Conservation (phyloP, 2,329 filamentous ascomycete genomes). For the Ceratocystis cacaofunesta region DNA sequence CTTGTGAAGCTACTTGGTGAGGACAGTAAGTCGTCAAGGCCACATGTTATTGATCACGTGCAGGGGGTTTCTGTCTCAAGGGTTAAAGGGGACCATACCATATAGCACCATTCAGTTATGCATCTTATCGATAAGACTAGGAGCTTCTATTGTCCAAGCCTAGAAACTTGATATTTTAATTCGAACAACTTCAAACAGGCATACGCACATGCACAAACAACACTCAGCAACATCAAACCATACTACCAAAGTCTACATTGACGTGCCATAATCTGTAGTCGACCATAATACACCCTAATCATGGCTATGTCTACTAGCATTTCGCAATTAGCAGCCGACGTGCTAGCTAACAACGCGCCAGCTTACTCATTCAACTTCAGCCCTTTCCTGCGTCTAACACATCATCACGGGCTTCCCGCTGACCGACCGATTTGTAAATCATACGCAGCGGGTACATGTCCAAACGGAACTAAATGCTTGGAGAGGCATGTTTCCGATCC, state of each 20-base stretch:
- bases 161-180: not conserved
- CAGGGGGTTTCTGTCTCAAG: not conserved
- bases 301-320: constrained; percentile 20
- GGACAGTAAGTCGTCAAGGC: not conserved
- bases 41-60: constrained; percentile 2
- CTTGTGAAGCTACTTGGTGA: not conserved
- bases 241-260: constrained; percentile 3
- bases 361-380: constrained; percentile 67
- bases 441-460: constrained; percentile 74
- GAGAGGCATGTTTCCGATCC: constrained; percentile 55
- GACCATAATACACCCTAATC: constrained; percentile 5
- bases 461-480: constrained; percentile 66
- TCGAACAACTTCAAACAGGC: not conserved
- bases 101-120: no score
- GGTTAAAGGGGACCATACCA: not conserved
- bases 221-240: not conserved
- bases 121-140: not conserved
- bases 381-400: constrained; percentile 68
- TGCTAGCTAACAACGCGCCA: constrained; percentile 42
- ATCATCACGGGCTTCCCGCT: constrained; percentile 68
- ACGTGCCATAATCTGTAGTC: not conserved
- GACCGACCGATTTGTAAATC: constrained; percentile 73
- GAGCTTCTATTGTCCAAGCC: not conserved
- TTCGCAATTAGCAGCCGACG: constrained; percentile 26
- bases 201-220: not conserved